Evolutionary conservation across 352 stramenopile species (phyloP).

Genomic region (Elongisporangium anandrum): DNA sequence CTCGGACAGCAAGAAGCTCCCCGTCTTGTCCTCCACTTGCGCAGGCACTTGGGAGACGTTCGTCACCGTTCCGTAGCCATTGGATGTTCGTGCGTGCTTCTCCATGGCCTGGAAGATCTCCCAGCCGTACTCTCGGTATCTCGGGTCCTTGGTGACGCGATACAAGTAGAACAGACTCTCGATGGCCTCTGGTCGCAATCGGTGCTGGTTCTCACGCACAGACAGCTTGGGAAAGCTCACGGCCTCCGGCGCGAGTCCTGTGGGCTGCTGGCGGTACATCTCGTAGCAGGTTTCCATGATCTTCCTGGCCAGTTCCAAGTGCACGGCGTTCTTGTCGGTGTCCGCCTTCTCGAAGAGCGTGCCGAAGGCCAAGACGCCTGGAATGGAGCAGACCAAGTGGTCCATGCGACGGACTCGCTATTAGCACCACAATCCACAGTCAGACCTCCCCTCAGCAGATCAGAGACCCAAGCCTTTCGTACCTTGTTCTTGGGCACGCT

Average conservation of each 20-base stretch:
- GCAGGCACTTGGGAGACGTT: slow-evolving; percentile 43
- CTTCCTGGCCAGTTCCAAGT: slow-evolving; percentile 87
- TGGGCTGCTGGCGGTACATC: slow-evolving; percentile 92
- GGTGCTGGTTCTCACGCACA: slow-evolving; percentile 81
- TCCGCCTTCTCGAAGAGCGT: slow-evolving; percentile 56
- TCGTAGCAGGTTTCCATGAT: slow-evolving; percentile 93
- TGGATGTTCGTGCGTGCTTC: slow-evolving; percentile 83
- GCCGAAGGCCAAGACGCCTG: slow-evolving; percentile 93
- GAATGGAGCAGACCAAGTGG: slow-evolving; percentile 96
- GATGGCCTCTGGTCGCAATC: slow-evolving; percentile 93
- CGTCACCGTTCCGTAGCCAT: slow-evolving; percentile 81
- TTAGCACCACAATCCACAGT: not conserved
- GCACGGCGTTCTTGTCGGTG: slow-evolving; percentile 62
- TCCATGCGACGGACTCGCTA: slow-evolving; percentile 87
- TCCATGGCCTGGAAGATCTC: slow-evolving; percentile 95
- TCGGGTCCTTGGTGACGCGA: slow-evolving; percentile 91
- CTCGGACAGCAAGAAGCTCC: slow-evolving; percentile 98
- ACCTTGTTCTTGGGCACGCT: slow-evolving; percentile 23
- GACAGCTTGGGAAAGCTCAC: slow-evolving; percentile 81
- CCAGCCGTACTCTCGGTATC: slow-evolving; percentile 95
- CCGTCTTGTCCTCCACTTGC: slow-evolving; percentile 93
- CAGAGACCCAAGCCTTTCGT: not conserved
- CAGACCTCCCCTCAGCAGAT: slow-evolving; percentile 2
- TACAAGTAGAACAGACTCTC: slow-evolving; percentile 97
- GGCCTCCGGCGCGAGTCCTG: slow-evolving; percentile 92